Evolutionary conservation across 257 asterid genomes (phyloP).

Genomic region (Euphrasia confusa): DNA sequence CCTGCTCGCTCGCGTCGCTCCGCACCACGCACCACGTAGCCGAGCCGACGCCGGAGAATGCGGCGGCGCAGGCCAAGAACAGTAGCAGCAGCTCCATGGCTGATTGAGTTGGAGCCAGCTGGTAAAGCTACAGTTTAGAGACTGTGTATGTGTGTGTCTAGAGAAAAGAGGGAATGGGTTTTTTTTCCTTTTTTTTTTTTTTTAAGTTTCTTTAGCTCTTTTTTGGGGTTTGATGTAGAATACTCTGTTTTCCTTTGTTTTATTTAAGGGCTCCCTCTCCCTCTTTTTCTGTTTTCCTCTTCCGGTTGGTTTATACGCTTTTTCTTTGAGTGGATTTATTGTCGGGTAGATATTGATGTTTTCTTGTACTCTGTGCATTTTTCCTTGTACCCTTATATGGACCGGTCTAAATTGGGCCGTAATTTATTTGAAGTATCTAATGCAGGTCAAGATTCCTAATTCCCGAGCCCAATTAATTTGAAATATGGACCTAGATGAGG

Average conservation of each 20-base stretch:
- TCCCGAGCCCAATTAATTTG: no score
- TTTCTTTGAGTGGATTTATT: no score
- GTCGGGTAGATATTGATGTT: no score
- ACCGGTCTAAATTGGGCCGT: no score
- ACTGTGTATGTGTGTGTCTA: not conserved
- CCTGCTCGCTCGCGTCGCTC: conserved; percentile 63
- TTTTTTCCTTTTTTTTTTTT: not conserved
- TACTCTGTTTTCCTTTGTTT: not conserved
- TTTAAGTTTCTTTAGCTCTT: conserved; percentile 1
- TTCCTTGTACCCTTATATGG: no score
- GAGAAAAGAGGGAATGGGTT: not conserved
- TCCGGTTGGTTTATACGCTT: no score
- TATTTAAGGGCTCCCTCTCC: not conserved
- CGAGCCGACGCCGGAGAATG: not conserved
- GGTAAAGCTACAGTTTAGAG: conserved; percentile 6
- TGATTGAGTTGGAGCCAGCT: conserved; percentile 5
- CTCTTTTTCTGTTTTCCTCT: not conserved
- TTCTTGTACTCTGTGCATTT: no score
- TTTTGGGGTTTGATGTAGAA: conserved; percentile 3
- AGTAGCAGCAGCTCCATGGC: conserved; percentile 19
- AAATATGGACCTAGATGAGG: no score
- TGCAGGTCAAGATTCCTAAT: no score
- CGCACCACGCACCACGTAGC: conserved; percentile 86
- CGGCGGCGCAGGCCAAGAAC: conserved; percentile 13
- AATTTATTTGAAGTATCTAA: no score